Base-by-base conservation (phyloP, 1,139 yeast genomes). In the Geotrichum restrictum region DNA sequence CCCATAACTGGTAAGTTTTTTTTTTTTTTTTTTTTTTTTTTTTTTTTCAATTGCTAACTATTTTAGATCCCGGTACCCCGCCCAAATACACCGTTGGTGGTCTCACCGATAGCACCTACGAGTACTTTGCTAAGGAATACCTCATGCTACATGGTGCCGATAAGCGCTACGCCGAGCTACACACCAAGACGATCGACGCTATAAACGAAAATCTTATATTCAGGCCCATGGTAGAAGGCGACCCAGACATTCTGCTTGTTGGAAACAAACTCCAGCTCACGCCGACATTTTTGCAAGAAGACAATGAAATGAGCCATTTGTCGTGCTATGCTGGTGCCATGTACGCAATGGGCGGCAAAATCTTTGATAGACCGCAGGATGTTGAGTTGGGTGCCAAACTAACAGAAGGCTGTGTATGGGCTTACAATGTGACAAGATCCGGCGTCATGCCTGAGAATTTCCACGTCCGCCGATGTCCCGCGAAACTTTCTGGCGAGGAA, bases 311-410 rank as follows among this genome's bases (percentile, higher is more conserved):
- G 79, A 74, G 81, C 59, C 87, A 83, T 61, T 74, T 83, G 59
- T 79, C 85, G 10, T 86, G 95, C 64, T 84, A 83, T 64, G 76
- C 84, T 48, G 93, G 89, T 37, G 88, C 91, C 1, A 80, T 84
- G 72, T 76, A 83, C 60, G 85, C 87, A 0, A 66, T 85, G 39
- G 88, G 88, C 2, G 81, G 87, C 5, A 81, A 74, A 64, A 58
- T 88, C 66, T 62, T 77, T 63, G 62, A 73, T 70, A 49, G 72
- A 58, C 67, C 77, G 48, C 64, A 80, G 62, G 86, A 84, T 60
- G 72, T 83, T 62, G 72, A 73, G 42, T 67, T 79, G 41, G 94
- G 85, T 2, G 78, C 74, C 53, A 79, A 79, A 48, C 67, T 87
- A 55, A 81, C 93, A 0, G 73, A 81, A 56, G 83, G 91, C 5